Percentiles rank a stretch among this genome's conserved stretches.
Evolutionary conservation across 768 basidiomycete genomes (phyloP).

Genomic region (Cyclocybe aegerita): DNA sequence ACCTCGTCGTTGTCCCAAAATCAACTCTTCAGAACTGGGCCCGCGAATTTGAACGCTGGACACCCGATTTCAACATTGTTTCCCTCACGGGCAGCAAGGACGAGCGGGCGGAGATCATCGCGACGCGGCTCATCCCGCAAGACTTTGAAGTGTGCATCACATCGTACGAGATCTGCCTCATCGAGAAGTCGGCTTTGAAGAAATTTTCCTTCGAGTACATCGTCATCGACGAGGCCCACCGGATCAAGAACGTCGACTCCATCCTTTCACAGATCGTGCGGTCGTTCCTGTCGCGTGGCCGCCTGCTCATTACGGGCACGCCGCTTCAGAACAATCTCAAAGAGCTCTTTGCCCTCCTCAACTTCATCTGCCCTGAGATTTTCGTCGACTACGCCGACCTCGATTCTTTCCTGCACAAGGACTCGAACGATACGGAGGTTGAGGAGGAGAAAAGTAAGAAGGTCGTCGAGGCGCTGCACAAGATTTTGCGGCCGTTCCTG

Average conservation of each 20-base stretch:
- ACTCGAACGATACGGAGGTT: slow-evolving; percentile 59
- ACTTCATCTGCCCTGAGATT: slow-evolving; percentile 97
- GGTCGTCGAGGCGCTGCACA: slow-evolving; percentile 95
- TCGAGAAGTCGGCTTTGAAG: slow-evolving; percentile 89
- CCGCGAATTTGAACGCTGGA: slow-evolving; percentile 91
- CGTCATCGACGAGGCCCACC: slow-evolving; percentile 97
- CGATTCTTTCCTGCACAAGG: slow-evolving; percentile 92
- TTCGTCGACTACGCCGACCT: slow-evolving; percentile 90
- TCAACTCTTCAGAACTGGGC: slow-evolving; percentile 97
- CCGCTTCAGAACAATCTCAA: slow-evolving; percentile 97
- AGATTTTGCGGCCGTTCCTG: slow-evolving; percentile 93
- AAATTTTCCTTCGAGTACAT: slow-evolving; percentile 98
- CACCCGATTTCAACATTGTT: slow-evolving; percentile 81
- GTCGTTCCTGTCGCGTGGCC: slow-evolving; percentile 82
- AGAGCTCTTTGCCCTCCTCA: slow-evolving; percentile 88
- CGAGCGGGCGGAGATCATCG: slow-evolving; percentile 82
- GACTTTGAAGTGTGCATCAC: slow-evolving; percentile 96
- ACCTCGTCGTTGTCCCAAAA: slow-evolving; percentile 97
- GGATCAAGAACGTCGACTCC: slow-evolving; percentile 98
- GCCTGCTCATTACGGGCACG: slow-evolving; percentile 94
- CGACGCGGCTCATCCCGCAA: slow-evolving; percentile 74
- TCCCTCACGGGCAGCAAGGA: slow-evolving; percentile 87
- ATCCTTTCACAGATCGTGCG: slow-evolving; percentile 94
- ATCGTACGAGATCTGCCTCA: slow-evolving; percentile 95
- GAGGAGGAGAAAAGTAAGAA: slow-evolving; percentile 88